Evolutionary conservation across 495 filamentous ascomycete genomes (phyloP).

Genomic region (Xylaria palmicola): DNA sequence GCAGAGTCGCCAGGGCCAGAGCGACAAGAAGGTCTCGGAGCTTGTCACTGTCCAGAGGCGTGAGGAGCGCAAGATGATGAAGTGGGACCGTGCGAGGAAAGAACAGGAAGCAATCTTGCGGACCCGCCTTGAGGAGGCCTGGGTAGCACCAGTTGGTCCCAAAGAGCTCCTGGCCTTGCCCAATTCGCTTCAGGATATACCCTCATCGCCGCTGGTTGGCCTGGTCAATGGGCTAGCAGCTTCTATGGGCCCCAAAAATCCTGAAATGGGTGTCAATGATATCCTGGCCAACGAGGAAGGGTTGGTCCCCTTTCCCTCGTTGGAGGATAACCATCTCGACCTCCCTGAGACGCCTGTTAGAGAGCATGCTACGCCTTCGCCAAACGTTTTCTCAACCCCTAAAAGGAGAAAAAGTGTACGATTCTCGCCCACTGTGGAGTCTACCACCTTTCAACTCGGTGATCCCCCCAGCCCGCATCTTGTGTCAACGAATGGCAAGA

Average conservation of each 20-base stretch:
- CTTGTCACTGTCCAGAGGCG: conserved; percentile 74
- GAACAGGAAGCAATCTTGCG: conserved; percentile 78
- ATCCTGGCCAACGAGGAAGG: not conserved
- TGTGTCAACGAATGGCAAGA: conserved; percentile 17
- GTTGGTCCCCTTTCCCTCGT: not conserved
- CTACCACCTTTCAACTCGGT: conserved; percentile 50
- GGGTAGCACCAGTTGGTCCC: conserved; percentile 36
- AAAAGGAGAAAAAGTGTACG: conserved; percentile 60
- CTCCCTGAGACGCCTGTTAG: not conserved
- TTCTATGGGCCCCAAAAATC: not conserved
- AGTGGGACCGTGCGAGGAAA: conserved; percentile 82
- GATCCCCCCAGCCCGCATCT: conserved; percentile 45
- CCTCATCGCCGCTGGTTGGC: not conserved
- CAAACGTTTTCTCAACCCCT: not conserved
- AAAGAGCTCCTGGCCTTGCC: conserved; percentile 38
- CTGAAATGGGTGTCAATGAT: not conserved
- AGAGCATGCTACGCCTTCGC: not conserved
- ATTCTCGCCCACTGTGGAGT: conserved; percentile 61
- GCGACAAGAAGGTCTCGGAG: conserved; percentile 60
- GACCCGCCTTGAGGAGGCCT: conserved; percentile 34
- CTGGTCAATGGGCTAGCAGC: conserved; percentile 2
- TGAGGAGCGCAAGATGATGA: conserved; percentile 76
- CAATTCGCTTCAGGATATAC: conserved; percentile 30
- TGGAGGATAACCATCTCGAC: not conserved
- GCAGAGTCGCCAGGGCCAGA: conserved; percentile 65